Evolutionary conservation across 768 basidiomycete genomes (phyloP).

Genomic region (Cytidiella melzeri): DNA sequence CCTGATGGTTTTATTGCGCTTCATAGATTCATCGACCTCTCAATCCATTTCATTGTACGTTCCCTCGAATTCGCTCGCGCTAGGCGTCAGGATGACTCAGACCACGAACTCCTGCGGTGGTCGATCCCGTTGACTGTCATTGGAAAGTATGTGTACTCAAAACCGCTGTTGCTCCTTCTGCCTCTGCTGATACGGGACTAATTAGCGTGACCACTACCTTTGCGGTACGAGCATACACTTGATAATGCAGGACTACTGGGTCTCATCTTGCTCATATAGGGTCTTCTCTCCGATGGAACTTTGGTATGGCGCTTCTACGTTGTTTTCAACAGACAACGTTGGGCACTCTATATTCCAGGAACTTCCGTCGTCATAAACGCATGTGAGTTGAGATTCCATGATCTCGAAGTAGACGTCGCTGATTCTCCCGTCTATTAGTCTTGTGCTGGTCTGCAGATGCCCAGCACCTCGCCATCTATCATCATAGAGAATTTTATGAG

Average conservation of each 20-base stretch:
- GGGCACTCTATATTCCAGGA: constrained; percentile 17
- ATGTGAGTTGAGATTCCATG: constrained; percentile 8
- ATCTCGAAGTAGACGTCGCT: not conserved
- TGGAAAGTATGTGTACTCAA: constrained; percentile 9
- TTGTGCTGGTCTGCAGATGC: constrained; percentile 19
- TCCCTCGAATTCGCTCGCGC: constrained; percentile 17
- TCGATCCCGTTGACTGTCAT: constrained; percentile 15
- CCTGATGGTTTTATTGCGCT: not conserved
- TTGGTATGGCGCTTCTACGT: constrained; percentile 22
- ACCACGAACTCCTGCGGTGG: constrained; percentile 14
- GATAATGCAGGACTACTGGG: not conserved
- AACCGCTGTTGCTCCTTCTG: not conserved
- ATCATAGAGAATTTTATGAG: constrained; percentile 11
- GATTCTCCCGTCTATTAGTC: constrained; percentile 4
- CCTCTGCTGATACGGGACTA: not conserved
- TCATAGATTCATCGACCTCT: constrained; percentile 16
- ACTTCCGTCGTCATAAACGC: constrained; percentile 14
- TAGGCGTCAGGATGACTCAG: constrained; percentile 7
- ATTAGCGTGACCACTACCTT: constrained; percentile 15
- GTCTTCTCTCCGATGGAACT: constrained; percentile 18
- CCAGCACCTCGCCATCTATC: constrained; percentile 14
- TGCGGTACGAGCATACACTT: constrained; percentile 5
- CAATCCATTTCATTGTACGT: constrained; percentile 15
- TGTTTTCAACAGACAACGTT: constrained; percentile 11
- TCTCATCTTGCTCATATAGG: constrained; percentile 7